A percentile compares a stretch with the other conserved stretches of the same genome.
Conservation (phyloP, 441 rosid genomes). For the Aquilaria agallochum region DNA sequence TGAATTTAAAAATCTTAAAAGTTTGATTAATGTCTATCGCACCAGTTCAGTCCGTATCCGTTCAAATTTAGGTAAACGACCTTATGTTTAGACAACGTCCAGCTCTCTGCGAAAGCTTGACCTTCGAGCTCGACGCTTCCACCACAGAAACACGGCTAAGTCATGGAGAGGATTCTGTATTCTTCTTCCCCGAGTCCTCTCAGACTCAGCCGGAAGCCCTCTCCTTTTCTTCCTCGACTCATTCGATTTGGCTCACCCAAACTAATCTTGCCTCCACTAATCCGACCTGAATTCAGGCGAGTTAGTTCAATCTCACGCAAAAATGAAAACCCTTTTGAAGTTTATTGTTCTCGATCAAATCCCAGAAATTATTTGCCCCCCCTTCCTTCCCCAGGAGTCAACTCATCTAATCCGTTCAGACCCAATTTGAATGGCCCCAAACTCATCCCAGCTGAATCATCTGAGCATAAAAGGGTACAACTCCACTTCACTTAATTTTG, state of each 20-base stretch:
- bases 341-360: slow-evolving; percentile 13
- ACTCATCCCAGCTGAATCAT: slow-evolving; percentile 22
- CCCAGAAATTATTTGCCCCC: slow-evolving; percentile 18
- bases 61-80: too few species aligned
- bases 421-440: slow-evolving; percentile 19
- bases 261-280: slow-evolving; percentile 20
- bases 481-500: background rate
- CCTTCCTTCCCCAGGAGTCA: slow-evolving; percentile 16
- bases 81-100: too few species aligned
- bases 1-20: too few species aligned
- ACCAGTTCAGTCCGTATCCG: too few species aligned
- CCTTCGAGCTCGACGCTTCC: too few species aligned
- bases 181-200: slow-evolving; percentile 52
- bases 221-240: slow-evolving; percentile 30
- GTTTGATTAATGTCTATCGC: too few species aligned
- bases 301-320: slow-evolving; percentile 41
- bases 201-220: slow-evolving; percentile 26
- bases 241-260: slow-evolving; percentile 32
- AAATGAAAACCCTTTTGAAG: slow-evolving; percentile 22
- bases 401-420: slow-evolving; percentile 25
- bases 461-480: slow-evolving; percentile 51
- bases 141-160: slow-evolving; percentile 9
- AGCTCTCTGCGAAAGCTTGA: too few species aligned
- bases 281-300: slow-evolving; percentile 34
- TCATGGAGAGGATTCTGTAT: slow-evolving; percentile 94